These are phyloP conservation scores for Tolypocladium endophyticum DNA, from an alignment of 2,329 filamentous ascomycete species.

Conservation along the genomic window DNA sequence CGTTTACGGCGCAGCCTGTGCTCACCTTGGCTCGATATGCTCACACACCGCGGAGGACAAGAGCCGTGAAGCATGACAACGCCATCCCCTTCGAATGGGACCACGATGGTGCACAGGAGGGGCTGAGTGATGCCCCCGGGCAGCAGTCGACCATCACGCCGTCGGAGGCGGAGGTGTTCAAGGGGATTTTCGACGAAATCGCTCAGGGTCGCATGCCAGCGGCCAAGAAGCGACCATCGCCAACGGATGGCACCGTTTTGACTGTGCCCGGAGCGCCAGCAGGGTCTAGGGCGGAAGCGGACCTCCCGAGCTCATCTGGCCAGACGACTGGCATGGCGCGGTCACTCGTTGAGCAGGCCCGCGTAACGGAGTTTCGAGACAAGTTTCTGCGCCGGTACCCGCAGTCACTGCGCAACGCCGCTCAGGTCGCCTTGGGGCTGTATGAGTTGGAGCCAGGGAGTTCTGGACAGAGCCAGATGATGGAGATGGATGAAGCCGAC, in stretches of 20 bases:
- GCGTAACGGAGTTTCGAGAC: conserved; percentile 20
- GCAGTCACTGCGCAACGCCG: conserved; percentile 25
- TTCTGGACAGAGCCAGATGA: conserved; percentile 12
- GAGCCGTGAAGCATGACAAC: conserved; percentile 14
- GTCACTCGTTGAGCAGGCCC: conserved; percentile 22
- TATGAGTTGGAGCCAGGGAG: conserved; percentile 21
- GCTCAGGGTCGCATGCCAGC: conserved; percentile 21
- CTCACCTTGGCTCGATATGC: conserved; percentile 11
- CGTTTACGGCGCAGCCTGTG: conserved; percentile 13
- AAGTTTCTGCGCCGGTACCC: conserved; percentile 27
- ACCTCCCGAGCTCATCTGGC: neutral
- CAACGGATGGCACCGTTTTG: neutral
- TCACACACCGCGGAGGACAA: conserved; percentile 5
- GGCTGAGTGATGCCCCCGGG: conserved; percentile 9
- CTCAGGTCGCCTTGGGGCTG: conserved; percentile 26
- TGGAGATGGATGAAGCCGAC: conserved; percentile 20
- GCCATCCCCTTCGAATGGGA: conserved; percentile 44
- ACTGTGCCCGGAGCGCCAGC: neutral
- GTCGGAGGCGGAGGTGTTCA: conserved; percentile 46
- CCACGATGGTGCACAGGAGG: conserved; percentile 11
- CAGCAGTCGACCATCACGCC: conserved; percentile 44
- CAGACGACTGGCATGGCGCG: conserved; percentile 8
- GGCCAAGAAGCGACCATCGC: conserved; percentile 11
- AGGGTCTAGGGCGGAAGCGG: neutral
- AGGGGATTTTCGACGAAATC: conserved; percentile 41